phyloP scores from a whole-genome alignment of 352 stramenopile species.

The Aphanomyces cochlioides region DNA sequence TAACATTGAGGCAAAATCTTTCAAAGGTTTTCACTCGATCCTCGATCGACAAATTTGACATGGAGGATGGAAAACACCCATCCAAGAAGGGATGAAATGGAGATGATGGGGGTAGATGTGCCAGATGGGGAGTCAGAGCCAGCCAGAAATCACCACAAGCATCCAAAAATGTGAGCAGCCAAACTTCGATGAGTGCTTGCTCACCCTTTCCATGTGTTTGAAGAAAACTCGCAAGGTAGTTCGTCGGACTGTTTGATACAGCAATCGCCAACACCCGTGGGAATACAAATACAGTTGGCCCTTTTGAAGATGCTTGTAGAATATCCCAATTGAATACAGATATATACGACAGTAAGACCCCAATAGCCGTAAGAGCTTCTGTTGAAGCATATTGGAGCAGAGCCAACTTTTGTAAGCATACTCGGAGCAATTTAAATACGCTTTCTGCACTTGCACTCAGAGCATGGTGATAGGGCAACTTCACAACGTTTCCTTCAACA shows the following conservation, averaged over 20 bases:
- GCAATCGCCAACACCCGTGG: conserved; percentile 2
- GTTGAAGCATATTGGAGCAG: conserved; percentile 3
- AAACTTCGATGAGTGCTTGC: neutral
- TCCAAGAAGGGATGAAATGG: neutral
- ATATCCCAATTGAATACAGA: conserved; percentile 16
- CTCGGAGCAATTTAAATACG: conserved; percentile 13
- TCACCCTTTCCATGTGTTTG: conserved; percentile 3
- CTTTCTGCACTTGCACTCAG: neutral
- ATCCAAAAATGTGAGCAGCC: conserved; percentile 22
- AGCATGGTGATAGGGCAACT: neutral
- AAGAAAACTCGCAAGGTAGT: conserved; percentile 9
- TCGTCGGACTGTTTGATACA: neutral
- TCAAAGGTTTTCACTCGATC: neutral
- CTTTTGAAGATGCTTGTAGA: conserved; percentile 13
- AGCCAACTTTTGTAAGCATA: conserved; percentile 23
- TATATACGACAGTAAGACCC: conserved; percentile 3
- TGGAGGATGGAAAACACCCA: too few relatives aligned
- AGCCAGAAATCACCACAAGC: neutral
- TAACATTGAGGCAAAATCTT: conserved; percentile 6
- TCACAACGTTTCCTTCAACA: neutral
- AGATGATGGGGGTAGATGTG: neutral
- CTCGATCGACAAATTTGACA: neutral
- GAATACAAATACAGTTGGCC: conserved; percentile 11
- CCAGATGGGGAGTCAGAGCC: neutral
- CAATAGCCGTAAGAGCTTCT: neutral